phyloP scores from a whole-genome alignment of 768 basidiomycete species.

The Suillus americanus region DNA sequence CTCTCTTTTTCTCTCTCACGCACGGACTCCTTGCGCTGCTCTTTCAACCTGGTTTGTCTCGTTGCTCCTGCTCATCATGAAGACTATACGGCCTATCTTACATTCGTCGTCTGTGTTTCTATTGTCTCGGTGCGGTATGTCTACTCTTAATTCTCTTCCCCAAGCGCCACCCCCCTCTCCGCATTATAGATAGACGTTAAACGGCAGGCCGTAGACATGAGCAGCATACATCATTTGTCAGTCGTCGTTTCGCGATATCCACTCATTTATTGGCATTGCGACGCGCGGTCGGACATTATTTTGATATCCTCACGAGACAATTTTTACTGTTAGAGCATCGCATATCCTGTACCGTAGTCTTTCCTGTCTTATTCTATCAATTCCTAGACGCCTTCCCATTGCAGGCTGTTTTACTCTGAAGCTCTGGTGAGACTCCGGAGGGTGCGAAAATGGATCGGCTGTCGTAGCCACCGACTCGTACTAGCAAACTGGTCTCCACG shows the following conservation, averaged over 20 bases:
- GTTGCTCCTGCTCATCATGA: conserved; percentile 51
- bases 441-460: conserved; percentile 14
- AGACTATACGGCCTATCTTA: conserved; percentile 43
- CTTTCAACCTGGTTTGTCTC: conserved; percentile 58
- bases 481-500: conserved; percentile 22
- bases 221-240: conserved; percentile 46
- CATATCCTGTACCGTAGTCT: conserved; percentile 47
- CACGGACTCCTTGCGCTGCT: conserved; percentile 59
- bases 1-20: conserved; percentile 29
- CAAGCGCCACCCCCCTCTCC: conserved; percentile 26
- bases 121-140: conserved; percentile 32
- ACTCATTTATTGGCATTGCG: conserved; percentile 44
- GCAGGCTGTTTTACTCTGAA: conserved; percentile 10
- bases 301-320: conserved; percentile 55
- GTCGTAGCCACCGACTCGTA: not conserved
- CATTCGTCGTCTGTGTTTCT: conserved; percentile 40
- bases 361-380: conserved; percentile 27
- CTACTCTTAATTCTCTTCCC: conserved; percentile 13
- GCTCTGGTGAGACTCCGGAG: not conserved
- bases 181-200: conserved; percentile 42
- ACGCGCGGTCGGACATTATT: conserved; percentile 48
- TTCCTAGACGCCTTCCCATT: conserved; percentile 11
- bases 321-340: conserved; percentile 65
- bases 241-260: conserved; percentile 56
- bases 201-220: conserved; percentile 45